phyloP scores from a whole-genome alignment of 2,329 filamentous ascomycete species.

The Colletotrichum brevisporum region DNA sequence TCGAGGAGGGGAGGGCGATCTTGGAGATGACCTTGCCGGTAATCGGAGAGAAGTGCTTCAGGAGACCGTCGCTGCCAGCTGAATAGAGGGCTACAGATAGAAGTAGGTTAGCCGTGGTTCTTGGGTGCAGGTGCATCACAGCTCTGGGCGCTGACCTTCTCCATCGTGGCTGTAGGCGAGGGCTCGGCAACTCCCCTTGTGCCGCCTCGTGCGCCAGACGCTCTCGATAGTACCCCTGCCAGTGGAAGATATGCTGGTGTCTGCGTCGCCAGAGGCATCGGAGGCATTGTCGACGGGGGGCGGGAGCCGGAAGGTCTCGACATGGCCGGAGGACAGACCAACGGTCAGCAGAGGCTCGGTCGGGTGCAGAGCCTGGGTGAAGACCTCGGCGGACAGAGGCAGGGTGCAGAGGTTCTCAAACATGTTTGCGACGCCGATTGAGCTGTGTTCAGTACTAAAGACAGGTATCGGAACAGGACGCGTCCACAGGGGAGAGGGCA shows the following conservation, averaged over 20 bases:
- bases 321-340: slow-evolving; percentile 87
- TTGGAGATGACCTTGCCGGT: slow-evolving; percentile 84
- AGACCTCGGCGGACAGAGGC: slow-evolving; percentile 87
- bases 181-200: slow-evolving; percentile 93
- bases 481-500: not conserved
- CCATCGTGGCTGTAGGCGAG: slow-evolving; percentile 87
- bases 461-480: not conserved
- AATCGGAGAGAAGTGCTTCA: slow-evolving; percentile 70
- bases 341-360: slow-evolving; percentile 87
- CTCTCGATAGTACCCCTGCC: slow-evolving; percentile 85
- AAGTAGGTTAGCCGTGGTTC: slow-evolving; percentile 35
- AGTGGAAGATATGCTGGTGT: slow-evolving; percentile 65
- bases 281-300: slow-evolving; percentile 62
- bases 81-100: slow-evolving; percentile 69
- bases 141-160: slow-evolving; percentile 67
- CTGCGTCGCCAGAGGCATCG: slow-evolving; percentile 65
- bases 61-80: slow-evolving; percentile 71
- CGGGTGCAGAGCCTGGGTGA: slow-evolving; percentile 89
- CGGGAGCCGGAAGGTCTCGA: slow-evolving; percentile 85
- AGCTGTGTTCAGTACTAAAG: not conserved
- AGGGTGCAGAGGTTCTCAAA: slow-evolving; percentile 94
- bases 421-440: slow-evolving; percentile 64
- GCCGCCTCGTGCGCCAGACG: slow-evolving; percentile 87
- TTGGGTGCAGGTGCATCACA: not conserved
- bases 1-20: slow-evolving; percentile 77